Base-by-base conservation (phyloP, 148 eudicot genomes). In the Mesembryanthemum crystallinum region DNA sequence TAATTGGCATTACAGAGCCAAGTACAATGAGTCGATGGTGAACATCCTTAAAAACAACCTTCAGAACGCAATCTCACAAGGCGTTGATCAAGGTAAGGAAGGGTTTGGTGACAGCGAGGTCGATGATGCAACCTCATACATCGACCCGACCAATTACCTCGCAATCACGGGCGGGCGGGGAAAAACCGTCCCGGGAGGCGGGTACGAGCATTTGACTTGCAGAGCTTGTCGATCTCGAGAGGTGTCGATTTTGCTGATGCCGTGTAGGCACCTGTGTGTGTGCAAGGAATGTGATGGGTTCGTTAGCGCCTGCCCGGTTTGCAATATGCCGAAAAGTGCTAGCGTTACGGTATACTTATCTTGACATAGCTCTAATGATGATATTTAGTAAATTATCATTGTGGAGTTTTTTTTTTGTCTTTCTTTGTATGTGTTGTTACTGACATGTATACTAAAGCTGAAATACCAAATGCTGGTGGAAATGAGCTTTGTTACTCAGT, bases 1-100 rank as follows among this genome's bases (percentile, higher is more conserved):
- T 67, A 88, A 83, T 47, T 93, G 97, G 98, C 91, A 89, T 71
- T 78, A 86, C 75, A 76, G 88, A 79, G 98, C 98, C 15, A 89
- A 91, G 77, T 91, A 91, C 92, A 93, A 89, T 3, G 97, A 93
- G 82, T 88, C 98, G 0, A 82, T 91, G 43, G 90, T 88, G 10
- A 87, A 87, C 35, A 72, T 88, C 63, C 83, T 93, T 30, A 89
- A 86, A 67, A 83, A 82, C 74, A 93, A 93, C 70, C 94, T 93
- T 68, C 91, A 91, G 72, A 94, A 85, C 47, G 94, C 91, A 6
- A 78, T 89, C 49, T 84, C 90, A 17, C 87, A 82, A 78, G 93
- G 92, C 28, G 80, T 72, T 51, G 91, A 84, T 72, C 90, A 84
- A 76, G 83, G 85, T 60, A 91, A 88, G 79, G 97, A 93, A 88